Evolutionary conservation across 345 rosid species (phyloP), one percentile per base, ranked within the genome.

Genomic region (Corymbia maculata): DNA sequence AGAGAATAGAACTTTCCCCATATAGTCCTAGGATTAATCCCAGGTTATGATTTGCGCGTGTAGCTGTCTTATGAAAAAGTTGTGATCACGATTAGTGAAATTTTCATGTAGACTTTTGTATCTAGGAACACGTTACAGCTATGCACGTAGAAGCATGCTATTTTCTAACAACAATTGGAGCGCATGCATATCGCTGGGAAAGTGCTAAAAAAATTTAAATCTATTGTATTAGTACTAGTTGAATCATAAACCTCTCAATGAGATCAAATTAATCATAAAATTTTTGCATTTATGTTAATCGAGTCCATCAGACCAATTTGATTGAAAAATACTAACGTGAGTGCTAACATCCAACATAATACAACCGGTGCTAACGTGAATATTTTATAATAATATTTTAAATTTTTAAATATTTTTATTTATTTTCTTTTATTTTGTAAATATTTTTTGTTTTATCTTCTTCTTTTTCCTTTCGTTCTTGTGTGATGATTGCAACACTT

Each of bases 261-360:
- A 0, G 0, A 52, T 8, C 0, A 2, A 52, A 15, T 52, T 52
- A 52, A 3, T 1, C 55, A 0, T 52, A 52, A 52, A 1, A 0
- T 0, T 52, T 52, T 52, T 52, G 22, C 0, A 52, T 52, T 52
- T 52, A 2, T 52, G 0, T 21, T 1, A 52, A 52, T 52, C 15
- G 22, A 52, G 8, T 52, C 8, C 1, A 52, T 52, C 9, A 8
- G 0, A 0, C 1, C 1, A 52, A 52, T 52, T 52, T 52, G 0
- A 1, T 52, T 1, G 0, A 19, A 52, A 52, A 52, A 13, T 4
- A 3, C 16, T 51, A 5, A 51, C 6, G 5, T 51, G 15, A 2
- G 52, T 5, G 8, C 8, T 47, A 8, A 6, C 8, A 47, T 47
- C 49, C 49, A 6, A 47, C 49, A 47, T 47, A 8, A 47, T 5